Evolutionary conservation across 176 grass and related monocot genomes (phyloP), one percentile per base, ranked within the genome.

Genomic region (Metroxylon sagu): DNA sequence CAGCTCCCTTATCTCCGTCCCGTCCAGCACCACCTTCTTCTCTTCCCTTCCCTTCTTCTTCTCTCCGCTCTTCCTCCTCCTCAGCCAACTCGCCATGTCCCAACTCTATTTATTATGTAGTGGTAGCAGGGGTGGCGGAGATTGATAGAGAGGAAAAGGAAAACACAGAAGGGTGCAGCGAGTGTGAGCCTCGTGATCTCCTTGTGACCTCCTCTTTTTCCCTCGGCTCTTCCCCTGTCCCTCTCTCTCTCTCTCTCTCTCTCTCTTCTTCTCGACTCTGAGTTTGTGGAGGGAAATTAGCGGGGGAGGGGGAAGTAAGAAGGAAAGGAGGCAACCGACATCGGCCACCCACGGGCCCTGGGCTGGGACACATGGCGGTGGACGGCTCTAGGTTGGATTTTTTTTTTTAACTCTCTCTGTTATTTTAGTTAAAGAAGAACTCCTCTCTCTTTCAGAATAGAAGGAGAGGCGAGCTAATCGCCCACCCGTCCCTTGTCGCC

Each of bases 1-100:
- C 74, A 95, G 59, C 53, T 90, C 77, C 64, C 78, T 66, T 72
- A 90, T 95, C 30, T 89, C 77, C 31, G 69, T 64, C n/a, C 90
- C 90, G 73, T 90, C 83, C 74, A 63, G 18, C 60, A 90, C 86
- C 76, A 84, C 85, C 43, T 59, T 67, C 70, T 76, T 64, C 35
- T 58, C 73, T 21, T 6, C 35, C 54, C 48, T 18, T 31, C 6
- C 60, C 60, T 49, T 62, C 18, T 12, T 18, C 19, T 18, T 53
- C 21, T 50, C 48, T 68, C 54, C 49, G 67, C 59, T 77, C 35
- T 43, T 43, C 35, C 35, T 43, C 77, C 72, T 64, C 65, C 81
- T 39, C 65, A 83, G 67, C 85, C 77, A 95, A 43, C 35, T 14
- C 7, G 35, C 35, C 35, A 75, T 82, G 69, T 70, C 82, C 79